Evolutionary conservation across 2,329 filamentous ascomycete genomes (phyloP), one percentile per base, ranked within the genome.

Genomic region (Epicoccum sorghinum): DNA sequence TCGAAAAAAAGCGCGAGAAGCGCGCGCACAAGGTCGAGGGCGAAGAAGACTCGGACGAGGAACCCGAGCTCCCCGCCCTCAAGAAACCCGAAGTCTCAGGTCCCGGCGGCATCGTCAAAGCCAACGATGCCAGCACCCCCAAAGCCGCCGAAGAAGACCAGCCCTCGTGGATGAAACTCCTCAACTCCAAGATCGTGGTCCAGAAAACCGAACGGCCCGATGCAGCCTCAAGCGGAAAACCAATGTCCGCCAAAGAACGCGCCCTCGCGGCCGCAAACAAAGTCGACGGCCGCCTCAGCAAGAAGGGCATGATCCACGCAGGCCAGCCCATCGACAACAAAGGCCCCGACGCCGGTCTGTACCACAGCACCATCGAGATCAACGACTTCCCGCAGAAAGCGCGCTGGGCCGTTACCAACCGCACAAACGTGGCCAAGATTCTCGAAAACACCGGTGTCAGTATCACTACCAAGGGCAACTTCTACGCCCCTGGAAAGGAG

Each of bases 301-400:
- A 91, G 65, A 91, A 91, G 30, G 93, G 93, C 32, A 89, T 95
- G 72, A 88, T 97, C 67, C 89, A 95, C 56, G 89, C 91, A 4
- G 95, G 95, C 12, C 93, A 96, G 58, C 92, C 95, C 7, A 96
- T 97, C 71, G 95, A 99, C 79, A 99, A 99, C 79, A 97, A 97
- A 76, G 95, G 95, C 1, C 95, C 95, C 0, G 95, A 99, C 75
- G 95, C 95, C 3, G 95, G 95, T 46, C 92, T 93, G 0, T 99
- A 92, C 83, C 95, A 99, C 74, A 93, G 95, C 13, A 98, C 93
- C 4, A 82, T 99, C 58, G 95, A 98, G 76, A 99, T 99, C 84
- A 99, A 99, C 76, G 95, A 99, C 77, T 98, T 98, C 77, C 95
- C 95, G 30, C 95, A 99, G 75, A 98, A 97, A 81, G 95, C 95